phyloP scores from a whole-genome alignment of 371 early-diverging fungal genomes.

The Smittium mucronatum region DNA sequence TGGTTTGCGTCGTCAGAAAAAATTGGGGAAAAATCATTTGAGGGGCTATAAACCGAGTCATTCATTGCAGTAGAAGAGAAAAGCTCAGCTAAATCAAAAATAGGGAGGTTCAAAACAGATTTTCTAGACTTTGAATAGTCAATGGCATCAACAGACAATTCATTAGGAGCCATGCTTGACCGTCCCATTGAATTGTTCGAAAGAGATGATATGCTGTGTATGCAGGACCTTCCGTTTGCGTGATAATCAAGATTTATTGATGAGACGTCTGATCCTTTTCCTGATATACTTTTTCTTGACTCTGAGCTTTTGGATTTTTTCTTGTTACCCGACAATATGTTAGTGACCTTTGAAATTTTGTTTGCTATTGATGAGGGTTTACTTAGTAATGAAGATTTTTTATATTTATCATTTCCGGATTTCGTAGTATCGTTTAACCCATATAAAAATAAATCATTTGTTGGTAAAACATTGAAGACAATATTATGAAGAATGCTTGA shows the following conservation, averaged over 20 bases:
- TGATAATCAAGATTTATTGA: not conserved
- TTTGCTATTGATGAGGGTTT: not conserved
- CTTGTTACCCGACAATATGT: not conserved
- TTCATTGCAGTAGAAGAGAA: not conserved
- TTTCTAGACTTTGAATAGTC: not conserved
- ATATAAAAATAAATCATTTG: not conserved
- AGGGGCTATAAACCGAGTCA: not conserved
- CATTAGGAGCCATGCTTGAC: not conserved
- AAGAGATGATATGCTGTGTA: not conserved
- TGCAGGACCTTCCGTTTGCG: not conserved
- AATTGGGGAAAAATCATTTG: not conserved
- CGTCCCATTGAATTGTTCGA: not conserved
- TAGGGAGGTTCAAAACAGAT: not conserved
- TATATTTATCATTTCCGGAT: not conserved
- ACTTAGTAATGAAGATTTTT: not conserved
- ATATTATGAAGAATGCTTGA: not conserved
- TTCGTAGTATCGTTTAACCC: not conserved
- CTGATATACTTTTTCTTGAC: not conserved
- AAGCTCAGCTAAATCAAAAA: not conserved
- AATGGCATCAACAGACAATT: not conserved
- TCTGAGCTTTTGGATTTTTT: not conserved
- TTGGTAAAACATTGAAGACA: not conserved
- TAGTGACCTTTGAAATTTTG: not conserved
- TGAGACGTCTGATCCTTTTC: not conserved
- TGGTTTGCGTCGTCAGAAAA: not conserved